These are phyloP conservation scores for Fragilaria crotonensis DNA, from an alignment of 108 stramenopile species.

Conservation along the genomic window DNA sequence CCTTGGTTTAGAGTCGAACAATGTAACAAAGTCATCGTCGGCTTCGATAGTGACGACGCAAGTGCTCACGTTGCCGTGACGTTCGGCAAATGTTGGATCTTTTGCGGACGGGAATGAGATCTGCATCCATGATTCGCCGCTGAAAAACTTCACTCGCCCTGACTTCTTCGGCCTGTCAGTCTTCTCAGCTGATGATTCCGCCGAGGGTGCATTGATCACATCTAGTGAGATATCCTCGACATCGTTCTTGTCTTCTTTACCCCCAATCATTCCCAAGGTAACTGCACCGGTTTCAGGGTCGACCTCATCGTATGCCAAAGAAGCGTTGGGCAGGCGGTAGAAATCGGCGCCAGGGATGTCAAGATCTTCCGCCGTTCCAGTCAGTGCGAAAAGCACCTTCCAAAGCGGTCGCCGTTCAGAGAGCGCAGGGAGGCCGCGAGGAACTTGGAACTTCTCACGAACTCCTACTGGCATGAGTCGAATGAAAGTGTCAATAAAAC, in stretches of 20 bases:
- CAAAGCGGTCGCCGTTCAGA: slow-evolving; percentile 75
- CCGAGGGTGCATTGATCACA: slow-evolving; percentile 8
- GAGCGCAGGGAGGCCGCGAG: slow-evolving; percentile 68
- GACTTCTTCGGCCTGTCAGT: slow-evolving; percentile 20
- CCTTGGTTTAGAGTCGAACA: slow-evolving; percentile 79
- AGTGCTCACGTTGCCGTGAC: slow-evolving; percentile 56
- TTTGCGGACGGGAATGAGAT: slow-evolving; percentile 87
- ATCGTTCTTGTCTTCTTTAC: slow-evolving; percentile 8
- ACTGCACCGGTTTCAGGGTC: slow-evolving; percentile 53
- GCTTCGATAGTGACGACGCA: slow-evolving; percentile 90
- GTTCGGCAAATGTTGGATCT: slow-evolving; percentile 75
- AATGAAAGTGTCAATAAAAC: slow-evolving; percentile 79
- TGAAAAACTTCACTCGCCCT: slow-evolving; percentile 43
- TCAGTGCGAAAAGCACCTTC: slow-evolving; percentile 62
- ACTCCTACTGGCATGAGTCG: slow-evolving; percentile 53
- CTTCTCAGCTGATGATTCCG: slow-evolving; percentile 12
- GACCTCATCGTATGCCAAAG: slow-evolving; percentile 62
- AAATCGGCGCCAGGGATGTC: slow-evolving; percentile 78
- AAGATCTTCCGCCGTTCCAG: slow-evolving; percentile 66
- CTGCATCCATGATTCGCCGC: slow-evolving; percentile 75
- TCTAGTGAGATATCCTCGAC: slow-evolving; percentile 19
- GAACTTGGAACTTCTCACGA: slow-evolving; percentile 62
- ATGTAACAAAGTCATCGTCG: slow-evolving; percentile 80
- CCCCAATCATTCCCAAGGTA: slow-evolving; percentile 57
- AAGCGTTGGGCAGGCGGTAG: slow-evolving; percentile 71